Conservation (phyloP, 352 stramenopile genomes). For the Phytopythium boreale region DNA sequence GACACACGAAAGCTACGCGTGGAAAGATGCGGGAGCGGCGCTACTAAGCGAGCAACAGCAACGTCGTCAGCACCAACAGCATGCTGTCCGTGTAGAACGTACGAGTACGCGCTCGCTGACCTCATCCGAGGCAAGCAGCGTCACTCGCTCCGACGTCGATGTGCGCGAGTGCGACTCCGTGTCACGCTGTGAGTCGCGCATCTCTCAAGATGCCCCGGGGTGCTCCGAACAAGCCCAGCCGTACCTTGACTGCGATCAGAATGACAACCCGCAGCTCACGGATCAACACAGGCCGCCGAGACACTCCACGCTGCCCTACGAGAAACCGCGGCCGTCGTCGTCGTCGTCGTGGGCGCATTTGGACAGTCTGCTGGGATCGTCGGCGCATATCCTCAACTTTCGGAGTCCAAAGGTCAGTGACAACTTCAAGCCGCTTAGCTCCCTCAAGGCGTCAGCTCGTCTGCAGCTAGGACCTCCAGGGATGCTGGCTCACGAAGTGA, state of each 20-base stretch:
- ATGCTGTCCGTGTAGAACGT: conserved; percentile 5
- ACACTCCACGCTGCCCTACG: conserved; percentile 12
- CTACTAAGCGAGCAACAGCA: conserved; percentile 12
- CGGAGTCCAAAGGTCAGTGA: conserved; percentile 79
- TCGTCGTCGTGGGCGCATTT: conserved; percentile 58
- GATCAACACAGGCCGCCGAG: neutral
- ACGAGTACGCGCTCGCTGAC: conserved; percentile 39
- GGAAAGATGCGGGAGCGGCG: conserved; percentile 40
- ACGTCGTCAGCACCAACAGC: conserved; percentile 15
- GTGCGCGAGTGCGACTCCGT: conserved; percentile 5
- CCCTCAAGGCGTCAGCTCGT: conserved; percentile 2
- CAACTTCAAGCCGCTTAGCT: conserved; percentile 58
- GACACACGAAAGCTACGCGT: conserved; percentile 73
- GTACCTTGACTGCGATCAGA: neutral
- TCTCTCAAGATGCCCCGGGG: conserved; percentile 16
- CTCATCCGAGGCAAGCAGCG: conserved; percentile 51
- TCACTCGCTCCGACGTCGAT: conserved; percentile 9
- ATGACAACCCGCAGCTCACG: neutral
- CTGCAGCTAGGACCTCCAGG: conserved; percentile 8
- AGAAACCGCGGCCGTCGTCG: conserved; percentile 39
- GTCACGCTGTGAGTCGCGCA: conserved; percentile 7
- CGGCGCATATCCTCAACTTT: conserved; percentile 75
- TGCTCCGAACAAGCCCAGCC: neutral
- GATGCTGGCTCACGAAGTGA: conserved; percentile 25
- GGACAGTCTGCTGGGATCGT: conserved; percentile 61